These are phyloP conservation scores for Cynanchum wilfordii DNA, from an alignment of 257 asterid genomes.

Conservation along the genomic window DNA sequence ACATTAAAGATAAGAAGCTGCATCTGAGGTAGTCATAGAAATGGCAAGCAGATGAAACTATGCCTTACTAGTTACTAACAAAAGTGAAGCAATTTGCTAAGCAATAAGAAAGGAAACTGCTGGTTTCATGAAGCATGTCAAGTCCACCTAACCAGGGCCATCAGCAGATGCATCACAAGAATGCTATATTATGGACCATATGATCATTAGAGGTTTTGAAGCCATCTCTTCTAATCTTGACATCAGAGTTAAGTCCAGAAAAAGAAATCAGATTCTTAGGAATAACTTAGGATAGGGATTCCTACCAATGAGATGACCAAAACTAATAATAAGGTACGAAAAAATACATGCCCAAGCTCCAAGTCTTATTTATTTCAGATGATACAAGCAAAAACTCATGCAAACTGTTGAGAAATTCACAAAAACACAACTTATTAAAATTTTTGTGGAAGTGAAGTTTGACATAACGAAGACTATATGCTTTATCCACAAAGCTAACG, in stretches of 20 bases:
- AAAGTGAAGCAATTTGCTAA: not conserved
- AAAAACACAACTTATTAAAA: not conserved
- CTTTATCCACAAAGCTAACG: not conserved
- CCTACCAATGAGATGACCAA: not conserved
- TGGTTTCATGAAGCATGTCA: not conserved
- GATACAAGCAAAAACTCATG: not conserved
- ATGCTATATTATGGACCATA: not conserved
- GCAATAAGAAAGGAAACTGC: not conserved
- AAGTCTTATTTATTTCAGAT: not conserved
- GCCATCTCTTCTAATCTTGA: not conserved
- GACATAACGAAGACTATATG: not conserved
- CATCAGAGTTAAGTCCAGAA: not conserved
- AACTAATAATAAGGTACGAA: not conserved
- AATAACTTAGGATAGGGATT: not conserved
- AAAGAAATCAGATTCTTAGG: not conserved
- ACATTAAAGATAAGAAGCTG: constrained; percentile 3
- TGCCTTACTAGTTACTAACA: not conserved
- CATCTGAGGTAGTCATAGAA: not conserved
- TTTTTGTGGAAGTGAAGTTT: not conserved
- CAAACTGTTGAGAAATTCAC: not conserved
- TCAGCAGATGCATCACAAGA: not conserved
- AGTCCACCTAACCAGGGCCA: not conserved
- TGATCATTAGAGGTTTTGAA: not conserved
- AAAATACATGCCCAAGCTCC: not conserved
- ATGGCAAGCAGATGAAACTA: not conserved